Base-by-base conservation (phyloP, 345 rosid species). In the Viola odorata region DNA sequence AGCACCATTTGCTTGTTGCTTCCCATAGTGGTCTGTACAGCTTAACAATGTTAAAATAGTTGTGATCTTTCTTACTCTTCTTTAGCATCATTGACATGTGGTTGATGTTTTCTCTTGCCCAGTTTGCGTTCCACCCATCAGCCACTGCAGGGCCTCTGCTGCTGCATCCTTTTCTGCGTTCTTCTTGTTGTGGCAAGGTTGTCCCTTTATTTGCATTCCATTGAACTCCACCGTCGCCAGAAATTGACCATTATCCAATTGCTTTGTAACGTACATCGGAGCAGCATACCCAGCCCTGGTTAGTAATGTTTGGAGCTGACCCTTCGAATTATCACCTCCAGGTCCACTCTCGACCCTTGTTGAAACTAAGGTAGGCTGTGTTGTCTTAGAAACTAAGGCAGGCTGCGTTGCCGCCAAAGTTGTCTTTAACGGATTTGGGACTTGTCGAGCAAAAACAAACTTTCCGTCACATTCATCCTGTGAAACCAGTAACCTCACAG, bases 101-200 rank as follows among this genome's bases (percentile, higher is more conserved):
- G 62, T 74, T 76, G 65, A 84, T 57, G 61, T 68, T 73, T 40
- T 83, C 87, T 50, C 87, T 50, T 66, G 77, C 55, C 80, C 78
- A 8, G 79, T 73, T 66, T 64, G 75, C 16, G 77, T 64, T 55
- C 80, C 82, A 45, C 85, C 81, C 85, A 75, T 78, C 70, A 92
- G 75, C 89, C 87, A 87, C 75, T 74, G 83, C 67, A 92, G 76
- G 71, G 96, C 96, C 77, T 87, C 90, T 13, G 96, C 89, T 13
- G 96, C 96, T 11, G 96, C 98, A 71, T 92, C 98, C 62, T 92
- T 92, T 82, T 92, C 98, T 1, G 96, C 96, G 58, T 75, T 80
- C 73, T 89, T 92, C 84, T 92, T 92, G 81, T 83, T 87, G 82
- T 64, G 78, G 80, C 84, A 87, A 68, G 94, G 94, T 65, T 78